Evolutionary conservation across 768 basidiomycete species (phyloP), one percentile per base, ranked within the genome.

Genomic region (Suillus tomentosus): DNA sequence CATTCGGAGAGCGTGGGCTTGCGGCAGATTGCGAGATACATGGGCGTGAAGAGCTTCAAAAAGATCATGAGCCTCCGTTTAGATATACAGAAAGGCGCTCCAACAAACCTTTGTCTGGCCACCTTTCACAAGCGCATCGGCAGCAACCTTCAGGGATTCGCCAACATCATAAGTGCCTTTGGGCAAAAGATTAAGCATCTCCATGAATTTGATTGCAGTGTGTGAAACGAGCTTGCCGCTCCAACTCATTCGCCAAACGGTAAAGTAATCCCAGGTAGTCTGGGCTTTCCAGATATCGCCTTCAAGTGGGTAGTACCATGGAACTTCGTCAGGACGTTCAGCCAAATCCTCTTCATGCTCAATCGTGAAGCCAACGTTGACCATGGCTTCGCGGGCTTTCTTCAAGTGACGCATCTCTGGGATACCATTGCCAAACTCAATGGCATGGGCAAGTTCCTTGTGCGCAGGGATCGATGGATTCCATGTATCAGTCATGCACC

Each of bases 221-320:
- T 94, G 92, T 55, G 88, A 94, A 58, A 95, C 81, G 64, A 92
- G 77, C 74, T 85, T 84, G 43, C 95, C 95, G 66, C 87, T 85
- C 82, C 84, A 87, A 77, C 91, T 93, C 82, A 91, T 95, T 64
- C 94, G 81, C 88, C 88, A 91, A 43, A 91, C 89, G 3, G 88
- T 92, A 68, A 92, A 78, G 71, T 85, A 87, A 76, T 96, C 95
- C 90, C 92, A 95, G 51, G 85, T 71, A 0, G 94, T 96, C 80
- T 97, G 95, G 6, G 92, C 90, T 77, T 96, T 95, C 66, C 77
- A 70, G 67, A 95, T 82, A 76, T 97, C 91, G 69, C 95, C 95
- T 76, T 95, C 94, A 54, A 96, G 82, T 6, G 95, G 94, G 78
- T 96, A 96, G 78, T 94, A 97, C 95, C 95, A 97, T 1, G 87